Base-by-base conservation (phyloP, 495 filamentous ascomycete species). In the Daldinia grandis region DNA sequence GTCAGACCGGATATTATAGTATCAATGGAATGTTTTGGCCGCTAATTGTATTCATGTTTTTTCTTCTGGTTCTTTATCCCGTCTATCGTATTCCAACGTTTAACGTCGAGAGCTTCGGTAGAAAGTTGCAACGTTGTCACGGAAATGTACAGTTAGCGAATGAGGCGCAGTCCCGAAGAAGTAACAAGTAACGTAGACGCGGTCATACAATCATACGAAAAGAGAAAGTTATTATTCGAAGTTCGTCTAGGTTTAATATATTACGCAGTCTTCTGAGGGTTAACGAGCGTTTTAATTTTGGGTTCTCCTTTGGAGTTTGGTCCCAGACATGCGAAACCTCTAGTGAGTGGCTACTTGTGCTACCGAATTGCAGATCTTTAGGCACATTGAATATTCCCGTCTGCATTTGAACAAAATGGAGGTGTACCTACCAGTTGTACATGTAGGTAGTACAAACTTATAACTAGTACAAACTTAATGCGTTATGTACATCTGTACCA, bases 241-340 rank as follows among this genome's bases (percentile, higher is more conserved):
- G 25, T 27, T 30, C 8, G 53, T 35, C 28, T 56, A 33, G 53
- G 30, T 56, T 55, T 21, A 30, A 30, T 28, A 35, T 35, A 30
- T 35, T 56, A 35, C 53, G 53, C 53, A 35, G 53, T 27, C 24
- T 56, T 35, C 1, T 37, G 33, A 37, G 27, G n/a, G 4, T 56
- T 35, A 56, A 56, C 28, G 53, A 56, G 30, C 27, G 53, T 56
- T 56, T 71, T 70, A 27, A 56, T 42, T 69, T 64, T 70, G 62
- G 30, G 49, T 66, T 65, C 35, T 54, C 24, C 49, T 70, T 35
- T 56, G 53, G 58, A 28, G 57, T 38, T 72, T 49, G 53, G 64
- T 62, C 58, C 24, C 37, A 53, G 25, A 24, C 53, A 72, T 64
- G 64, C 69, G 69, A 72, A 72, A 72, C 69, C 53, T 63, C 58